A percentile compares a stretch with the other conserved stretches of the same genome.
Evolutionary conservation across 1,284 basidiomycete genomes (phyloP).

Genomic region (Puccinia sorghi): DNA sequence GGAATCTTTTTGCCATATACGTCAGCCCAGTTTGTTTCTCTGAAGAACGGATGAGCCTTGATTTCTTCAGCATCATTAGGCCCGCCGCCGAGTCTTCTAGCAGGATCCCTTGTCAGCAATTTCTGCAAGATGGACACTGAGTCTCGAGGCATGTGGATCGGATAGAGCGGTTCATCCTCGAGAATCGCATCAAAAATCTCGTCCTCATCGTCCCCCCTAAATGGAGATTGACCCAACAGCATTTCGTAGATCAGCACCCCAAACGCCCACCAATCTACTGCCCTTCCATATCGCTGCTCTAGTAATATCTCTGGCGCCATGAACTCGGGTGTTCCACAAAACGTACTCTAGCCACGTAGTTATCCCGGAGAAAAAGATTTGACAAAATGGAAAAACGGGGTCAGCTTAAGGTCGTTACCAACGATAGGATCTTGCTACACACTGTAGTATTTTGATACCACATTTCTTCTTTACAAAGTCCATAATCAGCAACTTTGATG

Average conservation of each 20-base stretch:
- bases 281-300: slow-evolving; percentile 95
- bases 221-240: slow-evolving; percentile 97
- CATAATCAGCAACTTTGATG: slow-evolving; percentile 98
- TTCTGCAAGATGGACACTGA: slow-evolving; percentile 94
- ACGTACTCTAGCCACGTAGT: slow-evolving; percentile 67
- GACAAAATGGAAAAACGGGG: background rate
- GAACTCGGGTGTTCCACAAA: slow-evolving; percentile 99
- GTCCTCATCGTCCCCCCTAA: slow-evolving; percentile 98
- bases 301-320: slow-evolving; percentile 99
- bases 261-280: slow-evolving; percentile 99
- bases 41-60: slow-evolving; percentile 97
- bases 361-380: background rate
- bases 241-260: slow-evolving; percentile 99
- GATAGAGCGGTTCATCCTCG: slow-evolving; percentile 97
- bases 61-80: slow-evolving; percentile 95
- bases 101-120: slow-evolving; percentile 91
- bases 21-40: slow-evolving; percentile 94
- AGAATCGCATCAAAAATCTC: slow-evolving; percentile 99
- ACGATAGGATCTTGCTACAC: background rate
- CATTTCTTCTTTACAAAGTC: slow-evolving; percentile 99
- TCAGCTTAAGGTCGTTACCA: background rate
- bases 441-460: slow-evolving; percentile 89
- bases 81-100: slow-evolving; percentile 86
- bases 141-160: slow-evolving; percentile 99
- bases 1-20: slow-evolving; percentile 94